These are phyloP conservation scores for Penicillium italicum DNA, from an alignment of 2,329 filamentous ascomycete species.

Conservation along the genomic window DNA sequence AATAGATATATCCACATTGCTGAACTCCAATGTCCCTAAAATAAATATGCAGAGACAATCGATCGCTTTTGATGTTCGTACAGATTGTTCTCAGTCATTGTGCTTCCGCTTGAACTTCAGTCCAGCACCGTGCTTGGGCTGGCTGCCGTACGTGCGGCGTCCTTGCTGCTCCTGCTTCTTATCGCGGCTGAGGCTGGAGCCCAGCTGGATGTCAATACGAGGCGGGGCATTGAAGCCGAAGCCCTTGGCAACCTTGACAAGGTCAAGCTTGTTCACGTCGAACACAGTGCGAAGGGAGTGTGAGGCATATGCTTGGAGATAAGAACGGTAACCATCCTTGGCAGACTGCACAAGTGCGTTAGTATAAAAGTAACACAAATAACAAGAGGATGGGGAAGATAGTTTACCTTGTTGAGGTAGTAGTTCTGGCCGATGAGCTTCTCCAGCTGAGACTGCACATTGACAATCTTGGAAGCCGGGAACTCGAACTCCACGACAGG, in stretches of 20 bases:
- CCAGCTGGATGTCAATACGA: slow-evolving; percentile 72
- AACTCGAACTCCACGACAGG: slow-evolving; percentile 97
- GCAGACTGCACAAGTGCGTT: slow-evolving; percentile 48
- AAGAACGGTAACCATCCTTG: slow-evolving; percentile 76
- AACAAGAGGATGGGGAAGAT: background rate
- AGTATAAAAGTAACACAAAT: background rate
- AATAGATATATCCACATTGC: slow-evolving; percentile 28
- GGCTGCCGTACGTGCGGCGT: slow-evolving; percentile 71
- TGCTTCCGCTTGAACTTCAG: slow-evolving; percentile 53
- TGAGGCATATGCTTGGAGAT: slow-evolving; percentile 90
- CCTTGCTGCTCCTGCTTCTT: slow-evolving; percentile 61
- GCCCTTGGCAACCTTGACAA: slow-evolving; percentile 78
- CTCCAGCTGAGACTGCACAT: slow-evolving; percentile 86
- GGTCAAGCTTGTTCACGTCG: slow-evolving; percentile 75
- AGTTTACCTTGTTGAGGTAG: slow-evolving; percentile 78
- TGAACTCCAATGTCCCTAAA: slow-evolving; percentile 22
- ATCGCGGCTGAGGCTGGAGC: slow-evolving; percentile 69
- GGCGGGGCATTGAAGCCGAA: slow-evolving; percentile 78
- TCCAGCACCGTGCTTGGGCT: slow-evolving; percentile 59
- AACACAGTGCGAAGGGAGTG: slow-evolving; percentile 81
- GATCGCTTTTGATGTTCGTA: slow-evolving; percentile 22
- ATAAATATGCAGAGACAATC: slow-evolving; percentile 23
- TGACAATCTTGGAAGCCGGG: slow-evolving; percentile 84
- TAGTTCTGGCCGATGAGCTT: slow-evolving; percentile 94
- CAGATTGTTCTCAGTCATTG: slow-evolving; percentile 31